Evolutionary conservation across 2,329 filamentous ascomycete species (phyloP), one percentile per base, ranked within the genome.

Genomic region (Exophiala aquamarina): DNA sequence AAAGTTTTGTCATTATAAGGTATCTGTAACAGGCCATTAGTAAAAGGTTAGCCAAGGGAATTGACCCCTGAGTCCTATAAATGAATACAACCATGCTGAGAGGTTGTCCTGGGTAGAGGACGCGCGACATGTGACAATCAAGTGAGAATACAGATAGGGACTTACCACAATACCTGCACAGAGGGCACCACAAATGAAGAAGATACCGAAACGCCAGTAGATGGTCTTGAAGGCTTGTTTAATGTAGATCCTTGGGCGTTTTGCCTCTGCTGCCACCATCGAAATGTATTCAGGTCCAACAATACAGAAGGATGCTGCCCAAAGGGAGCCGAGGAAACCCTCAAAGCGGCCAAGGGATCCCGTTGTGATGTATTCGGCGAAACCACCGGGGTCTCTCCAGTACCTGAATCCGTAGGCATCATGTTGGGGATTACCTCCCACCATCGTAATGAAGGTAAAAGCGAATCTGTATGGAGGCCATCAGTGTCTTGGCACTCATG

Each of bases 361-460:
- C 0, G 71, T 71, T 8, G 73, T 76, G 56, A 84, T 81, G 33
- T 84, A 74, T 50, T 82, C 75, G 3, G 78, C 77, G 60, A 90
- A 89, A 0, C 85, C 73, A 1, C 86, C 64, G 0, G 86, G 85
- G 20, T 70, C 53, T 4, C 59, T 64, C 70, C 82, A 86, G 59
- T 82, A 79, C 13, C 82, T 76, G 61, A 90, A 90, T 1, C 86
- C 86, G 52, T 87, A 86, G 0, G 75, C 71, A 57, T 89, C 83
- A 41, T 79, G 72, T 1, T 79, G 63, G 0, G 88, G 87, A 58
- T 91, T 91, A 2, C 85, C 88, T 6, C 87, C 88, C 0, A 92
- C 71, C 83, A 91, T 90, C 48, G 84, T 82, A 50, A 93, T 73
- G 58, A 93, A 87, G 2, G 88, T 90, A 68, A 86, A 88, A 52